Evolutionary conservation across 179 eudicot species (phyloP).

Genomic region (Silene coronaria): DNA sequence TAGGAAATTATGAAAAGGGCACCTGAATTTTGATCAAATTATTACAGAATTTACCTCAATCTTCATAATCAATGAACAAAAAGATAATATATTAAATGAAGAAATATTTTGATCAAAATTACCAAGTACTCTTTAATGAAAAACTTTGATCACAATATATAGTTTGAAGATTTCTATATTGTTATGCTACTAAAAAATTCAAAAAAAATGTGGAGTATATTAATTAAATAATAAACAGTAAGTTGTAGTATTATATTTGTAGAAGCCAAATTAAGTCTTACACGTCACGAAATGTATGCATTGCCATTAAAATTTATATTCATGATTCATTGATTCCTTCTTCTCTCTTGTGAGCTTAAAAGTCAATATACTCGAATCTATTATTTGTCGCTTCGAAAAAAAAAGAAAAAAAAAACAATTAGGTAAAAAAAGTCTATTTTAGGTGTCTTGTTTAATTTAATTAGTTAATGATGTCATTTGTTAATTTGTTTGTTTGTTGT

Average conservation of each 20-base stretch:
- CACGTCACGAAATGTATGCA: conserved; percentile 35
- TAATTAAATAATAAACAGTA: background rate
- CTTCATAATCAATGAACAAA: background rate
- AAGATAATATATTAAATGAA: conserved; percentile 3
- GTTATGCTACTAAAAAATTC: conserved; percentile 8
- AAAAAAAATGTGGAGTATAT: background rate
- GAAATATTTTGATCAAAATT: conserved; percentile 24
- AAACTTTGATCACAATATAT: conserved; percentile 5
- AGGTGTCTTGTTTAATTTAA: background rate
- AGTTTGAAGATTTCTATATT: conserved; percentile 5
- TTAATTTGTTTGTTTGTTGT: too few species aligned
- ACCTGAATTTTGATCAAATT: conserved; percentile 23
- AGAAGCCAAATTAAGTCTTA: conserved; percentile 17
- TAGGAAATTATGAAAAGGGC: conserved; percentile 8
- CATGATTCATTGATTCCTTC: conserved; percentile 30
- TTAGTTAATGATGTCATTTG: background rate
- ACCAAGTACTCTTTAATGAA: conserved; percentile 16
- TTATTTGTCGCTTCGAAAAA: background rate
- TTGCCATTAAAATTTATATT: conserved; percentile 14
- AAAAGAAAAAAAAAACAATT: background rate
- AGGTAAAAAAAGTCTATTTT: background rate
- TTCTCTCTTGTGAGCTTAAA: conserved; percentile 35
- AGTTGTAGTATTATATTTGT: conserved; percentile 9
- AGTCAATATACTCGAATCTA: conserved; percentile 21
- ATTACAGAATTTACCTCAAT: conserved; percentile 5